phyloP scores from a whole-genome alignment of 2,329 filamentous ascomycete species.

The Peltaster fructicola region DNA sequence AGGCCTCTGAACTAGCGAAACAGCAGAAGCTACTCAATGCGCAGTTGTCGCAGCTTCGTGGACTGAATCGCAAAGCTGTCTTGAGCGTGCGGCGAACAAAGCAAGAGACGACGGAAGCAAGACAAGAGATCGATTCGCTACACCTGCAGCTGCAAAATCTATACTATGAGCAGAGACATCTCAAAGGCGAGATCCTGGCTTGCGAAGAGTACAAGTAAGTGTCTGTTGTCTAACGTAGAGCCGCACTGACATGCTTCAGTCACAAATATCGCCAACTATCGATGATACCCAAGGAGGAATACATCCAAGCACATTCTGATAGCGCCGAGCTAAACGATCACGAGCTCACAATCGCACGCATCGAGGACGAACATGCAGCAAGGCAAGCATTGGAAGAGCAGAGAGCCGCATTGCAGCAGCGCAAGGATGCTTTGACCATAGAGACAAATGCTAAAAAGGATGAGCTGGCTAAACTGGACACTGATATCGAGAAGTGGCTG shows the following conservation, averaged over 20 bases:
- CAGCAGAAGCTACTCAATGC: slow-evolving; percentile 68
- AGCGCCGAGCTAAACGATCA: slow-evolving; percentile 56
- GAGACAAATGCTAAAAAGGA: slow-evolving; percentile 89
- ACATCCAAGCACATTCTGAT: slow-evolving; percentile 59
- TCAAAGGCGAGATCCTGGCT: slow-evolving; percentile 74
- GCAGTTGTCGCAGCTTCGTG: slow-evolving; percentile 62
- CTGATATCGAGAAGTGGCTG: slow-evolving; percentile 52
- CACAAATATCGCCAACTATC: slow-evolving; percentile 81
- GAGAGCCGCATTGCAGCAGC: slow-evolving; percentile 43
- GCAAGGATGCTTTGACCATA: slow-evolving; percentile 50
- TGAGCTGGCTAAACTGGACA: slow-evolving; percentile 76
- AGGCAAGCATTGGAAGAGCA: slow-evolving; percentile 73
- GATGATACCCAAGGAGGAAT: slow-evolving; percentile 67
- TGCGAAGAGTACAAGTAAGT: slow-evolving; percentile 85
- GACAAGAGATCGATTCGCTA: slow-evolving; percentile 78
- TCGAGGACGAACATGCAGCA: slow-evolving; percentile 76
- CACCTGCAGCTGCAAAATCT: slow-evolving; percentile 90
- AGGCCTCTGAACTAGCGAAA: slow-evolving; percentile 45
- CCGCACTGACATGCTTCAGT: slow-evolving; percentile 30
- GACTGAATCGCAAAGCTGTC: slow-evolving; percentile 65
- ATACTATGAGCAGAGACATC: slow-evolving; percentile 85
- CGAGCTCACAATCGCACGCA: slow-evolving; percentile 71
- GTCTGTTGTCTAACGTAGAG: slow-evolving; percentile 2
- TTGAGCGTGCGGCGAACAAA: slow-evolving; percentile 75
- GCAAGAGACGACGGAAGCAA: slow-evolving; percentile 63